Conservation (phyloP, 768 basidiomycete genomes). For the Boletellus emodensis region DNA sequence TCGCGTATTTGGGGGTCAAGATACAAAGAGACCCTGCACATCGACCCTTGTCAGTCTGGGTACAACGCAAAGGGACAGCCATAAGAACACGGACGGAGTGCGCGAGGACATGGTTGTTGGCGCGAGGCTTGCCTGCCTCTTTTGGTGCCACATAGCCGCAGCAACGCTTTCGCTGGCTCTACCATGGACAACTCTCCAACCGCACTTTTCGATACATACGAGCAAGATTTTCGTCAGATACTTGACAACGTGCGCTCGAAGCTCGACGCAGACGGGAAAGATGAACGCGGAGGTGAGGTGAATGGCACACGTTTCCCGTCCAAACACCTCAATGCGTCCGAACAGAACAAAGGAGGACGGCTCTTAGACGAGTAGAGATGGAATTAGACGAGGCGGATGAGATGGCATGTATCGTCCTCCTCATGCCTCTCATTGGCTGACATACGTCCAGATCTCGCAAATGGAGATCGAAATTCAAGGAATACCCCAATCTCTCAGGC, state of each 20-base stretch:
- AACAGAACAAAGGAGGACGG: conserved; percentile 76
- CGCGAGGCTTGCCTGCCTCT: conserved; percentile 22
- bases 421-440: neutral
- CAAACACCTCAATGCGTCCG: conserved; percentile 1
- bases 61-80: neutral
- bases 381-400: conserved; percentile 98
- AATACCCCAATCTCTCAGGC: conserved; percentile 80
- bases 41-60: conserved; percentile 7
- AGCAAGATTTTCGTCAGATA: conserved; percentile 87
- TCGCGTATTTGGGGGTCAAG: conserved; percentile 95
- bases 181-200: conserved; percentile 82
- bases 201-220: conserved; percentile 86
- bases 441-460: conserved; percentile 74
- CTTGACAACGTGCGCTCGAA: conserved; percentile 70
- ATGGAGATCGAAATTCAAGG: conserved; percentile 99
- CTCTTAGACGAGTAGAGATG: conserved; percentile 83
- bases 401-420: conserved; percentile 55
- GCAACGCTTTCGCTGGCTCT: conserved; percentile 6
- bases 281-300: conserved; percentile 64
- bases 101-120: conserved; percentile 36
- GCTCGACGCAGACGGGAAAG: conserved; percentile 65
- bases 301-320: neutral
- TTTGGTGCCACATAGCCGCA: conserved; percentile 21
- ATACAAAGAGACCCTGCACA: conserved; percentile 50
- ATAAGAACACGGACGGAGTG: conserved; percentile 20